Evolutionary conservation across 1,139 yeast species (phyloP).

Genomic region (Protomyces pachydermus): DNA sequence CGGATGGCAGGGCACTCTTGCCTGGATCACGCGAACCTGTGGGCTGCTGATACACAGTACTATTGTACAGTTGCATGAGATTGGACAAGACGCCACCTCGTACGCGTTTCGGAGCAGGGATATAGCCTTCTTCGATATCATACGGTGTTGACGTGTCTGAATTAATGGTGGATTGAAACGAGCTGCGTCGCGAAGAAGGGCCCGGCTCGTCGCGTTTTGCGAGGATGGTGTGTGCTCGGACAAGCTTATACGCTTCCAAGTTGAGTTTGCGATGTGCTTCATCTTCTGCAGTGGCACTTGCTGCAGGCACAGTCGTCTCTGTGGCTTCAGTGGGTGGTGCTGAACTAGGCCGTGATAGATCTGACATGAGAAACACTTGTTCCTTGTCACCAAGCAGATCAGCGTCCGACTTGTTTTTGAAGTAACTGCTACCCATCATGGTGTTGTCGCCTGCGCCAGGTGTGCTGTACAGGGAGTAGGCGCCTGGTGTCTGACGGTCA

Average conservation of each 20-base stretch:
- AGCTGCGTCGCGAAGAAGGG: conserved; percentile 8
- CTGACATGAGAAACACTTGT: background rate
- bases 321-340: background rate
- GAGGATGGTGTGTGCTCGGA: conserved; percentile 23
- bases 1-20: background rate
- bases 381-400: background rate
- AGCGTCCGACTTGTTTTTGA: background rate
- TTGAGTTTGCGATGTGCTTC: conserved; percentile 17
- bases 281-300: background rate
- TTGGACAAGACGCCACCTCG: conserved; percentile 24
- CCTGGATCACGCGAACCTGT: conserved; percentile 1
- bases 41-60: conserved; percentile 16
- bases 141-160: conserved; percentile 1
- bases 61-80: conserved; percentile 22
- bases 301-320: background rate
- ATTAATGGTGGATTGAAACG: conserved; percentile 2
- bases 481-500: background rate
- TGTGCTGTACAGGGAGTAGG: background rate
- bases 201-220: background rate
- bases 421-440: background rate
- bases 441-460: background rate
- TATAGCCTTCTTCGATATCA: background rate
- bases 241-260: conserved; percentile 23
- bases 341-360: background rate
- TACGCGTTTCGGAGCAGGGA: background rate